Evolutionary conservation across 1,284 basidiomycete species (phyloP).

Genomic region (Heterobasidion parviporum): DNA sequence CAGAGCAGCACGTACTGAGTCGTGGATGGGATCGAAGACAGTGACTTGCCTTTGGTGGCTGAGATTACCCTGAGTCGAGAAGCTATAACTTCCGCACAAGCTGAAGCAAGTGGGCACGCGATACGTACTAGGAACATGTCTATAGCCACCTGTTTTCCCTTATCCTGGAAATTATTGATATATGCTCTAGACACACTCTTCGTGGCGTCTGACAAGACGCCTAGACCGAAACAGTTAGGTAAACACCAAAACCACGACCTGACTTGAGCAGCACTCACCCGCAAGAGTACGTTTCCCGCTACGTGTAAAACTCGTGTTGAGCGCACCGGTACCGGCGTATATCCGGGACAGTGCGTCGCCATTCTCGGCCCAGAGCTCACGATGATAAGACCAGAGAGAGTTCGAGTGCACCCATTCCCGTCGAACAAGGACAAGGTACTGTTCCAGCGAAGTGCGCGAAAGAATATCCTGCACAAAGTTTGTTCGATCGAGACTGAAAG

Average conservation of each 20-base stretch:
- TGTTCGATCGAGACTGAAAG: constrained; percentile 83
- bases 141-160: constrained; percentile 89
- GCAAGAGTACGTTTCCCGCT: constrained; percentile 91
- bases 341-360: constrained; percentile 86
- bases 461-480: constrained; percentile 96
- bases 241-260: not conserved
- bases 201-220: constrained; percentile 90
- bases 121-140: constrained; percentile 83
- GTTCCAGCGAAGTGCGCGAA: constrained; percentile 69
- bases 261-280: constrained; percentile 31
- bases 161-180: constrained; percentile 98
- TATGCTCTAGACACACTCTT: constrained; percentile 94
- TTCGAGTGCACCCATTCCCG: constrained; percentile 67
- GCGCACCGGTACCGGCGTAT: constrained; percentile 94
- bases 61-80: constrained; percentile 72
- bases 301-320: constrained; percentile 94
- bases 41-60: constrained; percentile 82
- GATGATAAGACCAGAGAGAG: constrained; percentile 79
- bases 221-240: constrained; percentile 24
- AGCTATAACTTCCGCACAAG: not conserved
- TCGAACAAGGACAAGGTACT: constrained; percentile 62
- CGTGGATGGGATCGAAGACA: constrained; percentile 92
- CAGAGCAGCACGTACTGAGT: constrained; percentile 70
- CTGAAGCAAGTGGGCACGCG: not conserved
- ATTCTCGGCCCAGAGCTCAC: constrained; percentile 96